Base-by-base conservation (phyloP, 73 alveolate species). In the Uronychia binucleata region DNA sequence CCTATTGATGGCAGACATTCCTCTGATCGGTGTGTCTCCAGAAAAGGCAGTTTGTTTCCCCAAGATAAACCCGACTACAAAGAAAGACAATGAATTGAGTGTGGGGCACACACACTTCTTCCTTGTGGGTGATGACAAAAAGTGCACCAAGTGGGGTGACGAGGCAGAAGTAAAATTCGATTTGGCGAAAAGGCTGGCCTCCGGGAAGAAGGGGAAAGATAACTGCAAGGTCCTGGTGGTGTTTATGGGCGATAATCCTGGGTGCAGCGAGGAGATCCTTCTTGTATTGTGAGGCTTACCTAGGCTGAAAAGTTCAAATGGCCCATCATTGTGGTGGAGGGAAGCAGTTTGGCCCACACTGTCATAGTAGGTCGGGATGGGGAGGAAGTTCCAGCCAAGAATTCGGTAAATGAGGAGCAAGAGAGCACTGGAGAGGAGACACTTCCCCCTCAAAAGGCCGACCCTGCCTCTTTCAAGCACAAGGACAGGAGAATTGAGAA, bases 101-200 rank as follows among this genome's bases (percentile, higher is more conserved):
- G 95, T 96, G 82, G 99, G 99, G 0, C 99, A 98, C 83, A 90
- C 99, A 14, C 99, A 98, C 77, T 92, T 98, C 46, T 84, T 98
- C 90, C 33, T 97, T 74, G 77, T 97, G 13, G 95, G 97, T 67
- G 95, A 89, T 34, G 89, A 34, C 11, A 85, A 94, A 85, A 80
- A 87, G 79, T 88, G 83, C 30, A 88, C 77, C 57, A 87, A 89
- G 77, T 96, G 99, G 99, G 99, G 98, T 46, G 92, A 92, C 31
- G 98, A 90, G 80, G 91, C 96, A 29, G 75, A 92, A 60, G 79
- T 96, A 34, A 96, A 96, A 88, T 92, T 88, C 30, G 96, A 92
- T 75, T 79, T 94, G 28, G 95, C 96, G 30, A 90, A 96, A 83
- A 94, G 99, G 82, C 83, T 96, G 31, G 86, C 97, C 19, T 74